Percentiles rank a stretch among this genome's conserved stretches.
These are phyloP conservation scores for Aureobasidium musti DNA, from an alignment of 2,329 filamentous ascomycete genomes.

Conservation along the genomic window DNA sequence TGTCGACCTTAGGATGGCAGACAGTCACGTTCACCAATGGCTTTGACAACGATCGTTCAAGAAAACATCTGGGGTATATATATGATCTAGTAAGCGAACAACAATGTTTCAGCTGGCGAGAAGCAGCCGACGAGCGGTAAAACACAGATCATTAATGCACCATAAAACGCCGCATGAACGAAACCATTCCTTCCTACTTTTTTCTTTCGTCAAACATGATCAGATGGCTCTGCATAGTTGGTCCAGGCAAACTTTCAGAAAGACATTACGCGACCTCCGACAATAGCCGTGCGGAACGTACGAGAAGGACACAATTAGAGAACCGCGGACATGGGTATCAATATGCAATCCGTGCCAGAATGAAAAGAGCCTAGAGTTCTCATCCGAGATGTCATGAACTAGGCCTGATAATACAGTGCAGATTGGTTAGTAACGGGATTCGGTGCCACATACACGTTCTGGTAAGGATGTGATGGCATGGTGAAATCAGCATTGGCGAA, in stretches of 20 bases:
- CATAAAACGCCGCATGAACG: constrained; percentile 21
- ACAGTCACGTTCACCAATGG: background rate
- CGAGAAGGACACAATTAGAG: constrained; percentile 6
- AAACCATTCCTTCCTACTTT: constrained; percentile 1
- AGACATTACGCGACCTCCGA: constrained; percentile 1
- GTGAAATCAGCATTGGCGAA: constrained; percentile 73
- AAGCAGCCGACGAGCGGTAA: constrained; percentile 8
- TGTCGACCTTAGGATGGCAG: background rate
- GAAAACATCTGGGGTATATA: constrained; percentile 18
- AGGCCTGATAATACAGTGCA: constrained; percentile 28
- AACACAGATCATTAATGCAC: constrained; percentile 6
- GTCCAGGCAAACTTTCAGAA: background rate
- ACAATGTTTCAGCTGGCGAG: background rate
- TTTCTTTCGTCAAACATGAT: constrained; percentile 27
- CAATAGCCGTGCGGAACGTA: background rate
- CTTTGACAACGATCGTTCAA: background rate
- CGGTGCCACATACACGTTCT: constrained; percentile 75
- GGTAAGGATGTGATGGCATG: constrained; percentile 77
- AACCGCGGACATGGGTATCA: constrained; percentile 9
- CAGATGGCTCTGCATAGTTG: background rate
- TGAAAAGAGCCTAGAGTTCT: background rate
- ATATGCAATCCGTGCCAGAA: constrained; percentile 7
- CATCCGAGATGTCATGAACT: background rate
- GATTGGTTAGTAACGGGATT: constrained; percentile 42
- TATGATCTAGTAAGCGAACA: constrained; percentile 18